Conservation (phyloP, 73 alveolate genomes). For the Tetrahymena malaccensis region DNA sequence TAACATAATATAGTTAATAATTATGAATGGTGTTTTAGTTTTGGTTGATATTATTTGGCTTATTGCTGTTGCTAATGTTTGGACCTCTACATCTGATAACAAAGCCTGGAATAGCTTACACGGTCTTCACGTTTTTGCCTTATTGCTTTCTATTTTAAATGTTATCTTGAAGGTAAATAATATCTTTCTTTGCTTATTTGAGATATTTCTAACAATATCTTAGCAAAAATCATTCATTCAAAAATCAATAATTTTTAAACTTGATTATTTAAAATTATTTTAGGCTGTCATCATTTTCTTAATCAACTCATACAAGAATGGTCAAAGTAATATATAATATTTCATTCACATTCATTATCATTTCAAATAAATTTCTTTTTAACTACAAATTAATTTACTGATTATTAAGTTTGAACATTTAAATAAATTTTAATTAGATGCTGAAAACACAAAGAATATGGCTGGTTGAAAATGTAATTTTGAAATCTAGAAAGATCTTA, state of each 20-base stretch:
- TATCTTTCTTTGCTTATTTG: not conserved
- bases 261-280: no score
- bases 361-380: not conserved
- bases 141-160: slow-evolving; percentile 22
- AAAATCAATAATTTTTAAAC: not conserved
- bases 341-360: no score
- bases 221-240: not conserved
- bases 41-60: slow-evolving; percentile 40
- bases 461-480: not conserved
- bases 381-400: not conserved
- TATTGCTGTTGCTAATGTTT: slow-evolving; percentile 33
- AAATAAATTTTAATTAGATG: not conserved
- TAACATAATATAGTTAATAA: slow-evolving; percentile 3
- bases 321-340: not conserved
- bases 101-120: slow-evolving; percentile 33
- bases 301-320: not conserved
- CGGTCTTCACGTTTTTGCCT: slow-evolving; percentile 35
- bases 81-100: slow-evolving; percentile 33
- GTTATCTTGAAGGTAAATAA: slow-evolving; percentile 17
- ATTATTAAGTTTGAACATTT: not conserved
- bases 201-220: not conserved
- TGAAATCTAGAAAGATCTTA: not conserved
- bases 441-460: not conserved
- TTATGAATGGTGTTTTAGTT: slow-evolving; percentile 33
- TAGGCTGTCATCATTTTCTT: not conserved